Evolutionary conservation across 2,329 filamentous ascomycete species (phyloP).

Genomic region (Parastagonospora avenae): DNA sequence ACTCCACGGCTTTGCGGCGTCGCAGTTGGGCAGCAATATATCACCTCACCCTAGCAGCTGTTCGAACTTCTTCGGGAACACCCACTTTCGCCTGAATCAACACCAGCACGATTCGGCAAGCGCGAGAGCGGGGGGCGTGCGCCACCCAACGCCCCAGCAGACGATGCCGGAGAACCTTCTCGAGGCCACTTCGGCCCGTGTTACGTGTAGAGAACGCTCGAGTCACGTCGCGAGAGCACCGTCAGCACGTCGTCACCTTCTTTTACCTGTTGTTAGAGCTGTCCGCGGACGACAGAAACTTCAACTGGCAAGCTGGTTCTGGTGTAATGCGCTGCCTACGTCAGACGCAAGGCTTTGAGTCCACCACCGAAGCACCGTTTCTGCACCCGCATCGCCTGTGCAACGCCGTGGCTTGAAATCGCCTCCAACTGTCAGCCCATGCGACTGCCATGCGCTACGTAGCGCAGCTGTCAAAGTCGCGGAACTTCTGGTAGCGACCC

Average conservation of each 20-base stretch:
- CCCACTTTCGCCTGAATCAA: slow-evolving; percentile 15
- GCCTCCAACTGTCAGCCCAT: slow-evolving; percentile 5
- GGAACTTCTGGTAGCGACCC: slow-evolving; percentile 14
- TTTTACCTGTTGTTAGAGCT: neutral
- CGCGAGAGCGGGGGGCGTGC: slow-evolving; percentile 10
- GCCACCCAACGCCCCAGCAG: slow-evolving; percentile 3
- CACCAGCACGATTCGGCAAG: slow-evolving; percentile 17
- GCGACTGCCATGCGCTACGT: slow-evolving; percentile 9
- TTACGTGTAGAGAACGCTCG: neutral
- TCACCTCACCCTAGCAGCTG: neutral
- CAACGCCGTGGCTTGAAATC: neutral
- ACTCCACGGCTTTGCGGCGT: neutral
- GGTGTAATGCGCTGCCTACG: slow-evolving; percentile 4
- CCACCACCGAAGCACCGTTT: slow-evolving; percentile 5
- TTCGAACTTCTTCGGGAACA: slow-evolving; percentile 19
- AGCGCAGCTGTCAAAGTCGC: slow-evolving; percentile 24
- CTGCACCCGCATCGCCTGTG: slow-evolving; percentile 3
- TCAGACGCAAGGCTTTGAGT: slow-evolving; percentile 4
- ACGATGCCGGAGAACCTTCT: slow-evolving; percentile 16
- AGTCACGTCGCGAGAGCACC: too few relatives aligned
- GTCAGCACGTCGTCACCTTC: neutral
- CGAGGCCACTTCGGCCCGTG: slow-evolving; percentile 17
- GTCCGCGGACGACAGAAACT: too few relatives aligned
- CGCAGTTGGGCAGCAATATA: slow-evolving; percentile 18
- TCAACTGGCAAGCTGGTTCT: neutral